Evolutionary conservation across 805 yeast species (phyloP), one percentile per base, ranked within the genome.

Genomic region (Danielozyma ontarioensis): DNA sequence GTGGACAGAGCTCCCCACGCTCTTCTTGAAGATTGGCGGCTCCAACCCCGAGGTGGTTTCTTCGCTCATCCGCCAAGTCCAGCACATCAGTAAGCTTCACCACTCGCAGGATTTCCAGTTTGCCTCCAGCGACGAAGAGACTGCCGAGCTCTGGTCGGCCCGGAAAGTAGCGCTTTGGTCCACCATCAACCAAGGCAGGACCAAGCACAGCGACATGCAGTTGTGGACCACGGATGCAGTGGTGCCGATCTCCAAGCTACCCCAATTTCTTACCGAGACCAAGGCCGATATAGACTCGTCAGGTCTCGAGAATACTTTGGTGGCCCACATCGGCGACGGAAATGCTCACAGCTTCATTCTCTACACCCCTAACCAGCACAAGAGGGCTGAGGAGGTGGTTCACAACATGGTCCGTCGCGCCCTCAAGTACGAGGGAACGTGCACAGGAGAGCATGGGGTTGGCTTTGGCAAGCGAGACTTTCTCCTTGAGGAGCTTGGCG

Each of bases 271-370:
- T 29, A 64, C 70, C 18, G 77, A 71, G 29, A 76, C 87, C 2
- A 76, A 80, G 53, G 59, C 62, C 4, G 86, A 78, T 36, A 62
- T 83, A 44, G 72, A 69, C 32, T 50, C 55, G 3, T 70, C 76
- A 17, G 76, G 77, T 0, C 54, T 79, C 27, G 48, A 66, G 24
- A 73, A 76, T 31, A 76, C 85, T 1, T 73, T 80, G 19, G 74
- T 83, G 27, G 90, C 90, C 5, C 94, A 84, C 55, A 85, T 83
- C 27, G 93, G 93, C 19, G 94, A 84, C 53, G 93, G 93, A 23
- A 84, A 84, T 55, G 76, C 83, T 55, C 94, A 84, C 49, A 74
- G 83, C 24, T 65, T 80, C 39, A 68, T 83, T 16, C 60, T 80
- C 5, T 81, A 78, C 54, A 43, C 37, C 34, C 36, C 45, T 23